Evolutionary conservation across 148 eudicot species (phyloP), one percentile per base, ranked within the genome.

Genomic region (Persicaria maculosa): DNA sequence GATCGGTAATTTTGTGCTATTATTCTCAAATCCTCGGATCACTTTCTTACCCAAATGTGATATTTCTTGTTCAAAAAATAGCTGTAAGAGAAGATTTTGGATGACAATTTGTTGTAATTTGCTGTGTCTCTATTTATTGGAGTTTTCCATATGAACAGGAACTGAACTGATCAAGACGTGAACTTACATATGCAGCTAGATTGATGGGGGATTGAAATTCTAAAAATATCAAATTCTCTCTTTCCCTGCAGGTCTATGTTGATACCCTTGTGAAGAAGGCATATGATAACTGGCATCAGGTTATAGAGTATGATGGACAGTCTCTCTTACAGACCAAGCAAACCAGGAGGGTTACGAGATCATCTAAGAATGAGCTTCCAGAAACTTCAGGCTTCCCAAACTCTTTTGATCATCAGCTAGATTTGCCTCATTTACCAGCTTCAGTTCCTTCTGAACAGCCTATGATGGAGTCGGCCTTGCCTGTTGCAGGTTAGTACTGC

Each of bases 211-310:
- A 31, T 20, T 58, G 6, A 58, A 58, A 19, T 58, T 58, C 65
- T 58, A 31, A 58, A 57, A 55, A 55, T 55, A 45, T 15, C 45
- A 57, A 11, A 14, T 73, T 2, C 20, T 22, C 20, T 22, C 2
- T 6, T 1, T 8, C n/a, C 68, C 69, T 83, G 61, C 83, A 93
- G 98, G 87, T 86, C 46, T 89, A 83, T 83, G 94, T 91, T 54
- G 98, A 93, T 81, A 74, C 88, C 19, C 83, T 85, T 75, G 86
- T 93, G 81, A 93, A 89, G 87, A 91, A 91, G 78, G 98, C 98
- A 74, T 93, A 93, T 74, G 98, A 93, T 15, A 91, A 93, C 57
- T 93, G 98, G 98, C 81, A 84, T 74, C 91, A 93, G 78, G 98
- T 93, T 76, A 84, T 93, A 11, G 98, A 91, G 85, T 93, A 91